A percentile compares a stretch with the other conserved stretches of the same genome.
These are phyloP conservation scores for Nitzschia putrida DNA, from an alignment of 108 stramenopile genomes.

Conservation along the genomic window DNA sequence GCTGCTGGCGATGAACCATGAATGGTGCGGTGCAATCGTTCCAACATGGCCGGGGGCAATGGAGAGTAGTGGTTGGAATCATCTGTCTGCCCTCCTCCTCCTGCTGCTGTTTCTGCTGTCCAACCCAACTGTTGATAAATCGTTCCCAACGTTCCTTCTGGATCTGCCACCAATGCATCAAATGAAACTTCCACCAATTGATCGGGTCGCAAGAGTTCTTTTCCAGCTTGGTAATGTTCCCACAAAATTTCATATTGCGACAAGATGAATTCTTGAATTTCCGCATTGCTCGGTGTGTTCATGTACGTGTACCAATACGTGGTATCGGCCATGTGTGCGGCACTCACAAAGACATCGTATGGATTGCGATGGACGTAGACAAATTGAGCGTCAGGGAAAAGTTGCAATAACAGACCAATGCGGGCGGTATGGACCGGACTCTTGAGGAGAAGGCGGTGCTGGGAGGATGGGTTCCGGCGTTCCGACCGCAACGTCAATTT, in stretches of 20 bases:
- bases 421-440: slow-evolving; percentile 53
- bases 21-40: not conserved
- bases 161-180: slow-evolving; percentile 37
- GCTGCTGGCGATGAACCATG: not conserved
- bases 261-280: slow-evolving; percentile 49
- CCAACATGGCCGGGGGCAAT: slow-evolving; percentile 1
- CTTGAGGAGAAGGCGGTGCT: slow-evolving; percentile 36
- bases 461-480: not conserved
- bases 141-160: slow-evolving; percentile 20
- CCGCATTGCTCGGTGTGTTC: slow-evolving; percentile 19
- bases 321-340: slow-evolving; percentile 52
- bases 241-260: slow-evolving; percentile 46
- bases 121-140: slow-evolving; percentile 38
- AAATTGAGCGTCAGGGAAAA: slow-evolving; percentile 51
- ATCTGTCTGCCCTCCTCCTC: too few relatives aligned
- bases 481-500: slow-evolving; percentile 31
- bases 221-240: slow-evolving; percentile 36
- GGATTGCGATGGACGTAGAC: slow-evolving; percentile 54
- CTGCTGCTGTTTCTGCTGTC: too few relatives aligned
- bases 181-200: slow-evolving; percentile 43
- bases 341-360: slow-evolving; percentile 41
- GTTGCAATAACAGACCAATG: slow-evolving; percentile 25
- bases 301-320: slow-evolving; percentile 50
- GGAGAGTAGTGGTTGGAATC: not conserved
- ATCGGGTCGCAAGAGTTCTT: not conserved